Conservation (phyloP, 2,329 filamentous ascomycete species). For the Penicillium sp. region DNA sequence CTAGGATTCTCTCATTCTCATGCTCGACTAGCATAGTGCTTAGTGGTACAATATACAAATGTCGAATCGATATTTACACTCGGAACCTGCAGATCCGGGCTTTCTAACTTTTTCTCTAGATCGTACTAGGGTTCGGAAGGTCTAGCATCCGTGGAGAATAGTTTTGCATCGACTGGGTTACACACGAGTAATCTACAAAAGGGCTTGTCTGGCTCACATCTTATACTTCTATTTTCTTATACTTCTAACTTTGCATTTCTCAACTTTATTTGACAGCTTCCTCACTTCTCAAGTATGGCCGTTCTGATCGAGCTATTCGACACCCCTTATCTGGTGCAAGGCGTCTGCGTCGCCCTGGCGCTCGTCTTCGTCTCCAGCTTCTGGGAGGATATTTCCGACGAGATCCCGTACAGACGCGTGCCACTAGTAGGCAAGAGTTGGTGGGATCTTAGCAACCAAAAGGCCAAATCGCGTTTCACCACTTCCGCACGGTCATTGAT, state of each 20-base stretch:
- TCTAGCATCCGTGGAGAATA: neutral
- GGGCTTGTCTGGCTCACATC: neutral
- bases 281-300: constrained; percentile 16
- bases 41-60: neutral
- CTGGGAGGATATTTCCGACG: constrained; percentile 25
- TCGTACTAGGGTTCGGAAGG: neutral
- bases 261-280: neutral
- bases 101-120: neutral
- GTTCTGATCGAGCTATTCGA: constrained; percentile 22
- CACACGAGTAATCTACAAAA: constrained; percentile 2
- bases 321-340: constrained; percentile 21
- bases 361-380: constrained; percentile 20
- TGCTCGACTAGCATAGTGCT: constrained; percentile 1
- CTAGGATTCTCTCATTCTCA: constrained; percentile 18
- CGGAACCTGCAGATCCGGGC: neutral
- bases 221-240: neutral
- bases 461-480: constrained; percentile 27
- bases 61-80: neutral
- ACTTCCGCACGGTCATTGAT: constrained; percentile 23
- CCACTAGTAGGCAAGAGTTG: constrained; percentile 27
- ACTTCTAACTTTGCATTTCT: neutral
- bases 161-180: neutral
- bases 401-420: constrained; percentile 25
- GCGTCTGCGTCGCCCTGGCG: constrained; percentile 18
- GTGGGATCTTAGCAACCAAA: constrained; percentile 31